Base-by-base conservation (phyloP, 2,329 filamentous ascomycete genomes). In the Neonectria ditissima region DNA sequence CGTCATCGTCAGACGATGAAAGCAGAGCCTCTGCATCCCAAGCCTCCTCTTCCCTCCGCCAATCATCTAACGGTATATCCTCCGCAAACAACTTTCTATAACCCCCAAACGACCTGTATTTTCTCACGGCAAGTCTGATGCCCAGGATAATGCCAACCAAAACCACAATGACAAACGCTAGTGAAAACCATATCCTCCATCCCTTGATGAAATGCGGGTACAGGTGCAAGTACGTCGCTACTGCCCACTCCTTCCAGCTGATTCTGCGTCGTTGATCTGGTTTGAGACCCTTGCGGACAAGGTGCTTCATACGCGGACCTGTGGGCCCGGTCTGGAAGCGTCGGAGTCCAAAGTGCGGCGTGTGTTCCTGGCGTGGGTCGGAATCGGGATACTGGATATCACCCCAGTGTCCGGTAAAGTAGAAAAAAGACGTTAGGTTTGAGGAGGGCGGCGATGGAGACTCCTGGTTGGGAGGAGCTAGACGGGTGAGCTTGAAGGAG, bases 61-160 rank as follows among this genome's bases (percentile, higher is more conserved):
- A 88, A 20, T 86, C 84, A 4, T 74, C 67, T 62, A 75, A 53
- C 14, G 41, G 56, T 39, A 75, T 74, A 45, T 75, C 72, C 4
- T 74, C 71, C 1, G 11, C 61, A 13, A 52, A 65, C 14, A 75
- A 14, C 30, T 56, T 72, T 2, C 24, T 71, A 43, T 75, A 75
- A 2, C 50, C 55, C n/a, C 56, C 54, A 3, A 37, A 37, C 6
- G 47, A 68, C 60, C 57, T 65, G 3, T 65, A 44, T 16, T 51
- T 62, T 26, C 44, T 47, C 2, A 74, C 13, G 6, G 45, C 62
- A 30, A 65, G 54, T 6, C 55, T 56, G n/a, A 68, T 32, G 1
- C 43, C 65, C 2, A 73, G 16, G 0, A 67, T 57, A 8, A 69
- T 34, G 1, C 20, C 53, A 1, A 54, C 62, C 16, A 66, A 8